Base-by-base conservation (phyloP, 345 rosid genomes). In the Dovyalis caffra region DNA sequence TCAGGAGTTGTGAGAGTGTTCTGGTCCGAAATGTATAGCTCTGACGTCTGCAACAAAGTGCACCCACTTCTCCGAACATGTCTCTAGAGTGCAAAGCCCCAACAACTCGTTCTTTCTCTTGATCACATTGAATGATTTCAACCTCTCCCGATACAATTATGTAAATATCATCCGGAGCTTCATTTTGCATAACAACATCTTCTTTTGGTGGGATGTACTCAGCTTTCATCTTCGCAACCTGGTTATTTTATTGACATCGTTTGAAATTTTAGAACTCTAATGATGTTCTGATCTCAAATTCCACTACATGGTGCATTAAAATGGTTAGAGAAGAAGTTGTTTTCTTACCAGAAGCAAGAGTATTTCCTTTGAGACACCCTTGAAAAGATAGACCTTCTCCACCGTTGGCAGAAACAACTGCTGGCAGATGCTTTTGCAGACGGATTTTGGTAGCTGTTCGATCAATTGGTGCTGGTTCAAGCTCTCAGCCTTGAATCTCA, bases 171-270 rank as follows among this genome's bases (percentile, higher is more conserved):
- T 95, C 98, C 0, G 99, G 92, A 0, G 94, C 76, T 79, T 95
- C 98, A 57, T 89, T 91, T 67, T 89, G 94, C 91, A 92, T 84
- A 3, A 90, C 76, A 5, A 95, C 95, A 81, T 95, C 99, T 77
- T 92, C 99, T 82, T 86, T 85, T 15, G 97, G 97, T 7, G 99
- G 99, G 69, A 92, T 80, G 78, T 95, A 95, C 86, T 95, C 99
- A 6, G 97, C 97, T 75, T 82, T 92, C 94, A 91, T 91, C 79
- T 86, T 88, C 1, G 97, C 83, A 12, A 92, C 95, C 98, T 92
- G 58, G 58, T 28, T 2, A 35, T 40, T 43, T 37, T 18, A 3
- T 32, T 18, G 21, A 47, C 40, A 31, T 21, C 0, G 73, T 53
- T 53, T 51, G 64, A 33, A 5, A n/a, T 66, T 43, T 43, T 43